Evolutionary conservation across 768 basidiomycete species (phyloP).

Genomic region (Polyporus arcularius): DNA sequence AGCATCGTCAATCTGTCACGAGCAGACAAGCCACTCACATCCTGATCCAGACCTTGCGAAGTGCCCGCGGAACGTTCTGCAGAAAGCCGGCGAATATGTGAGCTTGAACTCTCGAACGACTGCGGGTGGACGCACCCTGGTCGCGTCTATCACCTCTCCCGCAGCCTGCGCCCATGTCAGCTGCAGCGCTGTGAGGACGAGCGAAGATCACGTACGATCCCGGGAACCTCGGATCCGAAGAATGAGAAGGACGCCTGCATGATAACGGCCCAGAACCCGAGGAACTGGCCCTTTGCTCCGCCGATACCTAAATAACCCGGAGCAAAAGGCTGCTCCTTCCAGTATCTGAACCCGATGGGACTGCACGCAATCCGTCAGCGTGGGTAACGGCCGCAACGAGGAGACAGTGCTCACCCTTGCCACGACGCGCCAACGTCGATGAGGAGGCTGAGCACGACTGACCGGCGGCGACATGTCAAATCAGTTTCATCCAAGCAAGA

Average conservation of each 20-base stretch:
- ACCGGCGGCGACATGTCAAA: conserved; percentile 28
- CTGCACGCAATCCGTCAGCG: conserved; percentile 4
- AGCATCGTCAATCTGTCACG: not conserved
- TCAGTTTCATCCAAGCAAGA: conserved; percentile 26
- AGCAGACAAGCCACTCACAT: conserved; percentile 18
- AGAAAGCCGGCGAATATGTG: not conserved
- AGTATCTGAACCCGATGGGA: conserved; percentile 21
- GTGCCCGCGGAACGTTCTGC: conserved; percentile 31
- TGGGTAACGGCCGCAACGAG: not conserved
- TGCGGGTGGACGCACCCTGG: conserved; percentile 16
- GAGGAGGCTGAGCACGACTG: conserved; percentile 22
- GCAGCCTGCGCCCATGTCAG: conserved; percentile 23
- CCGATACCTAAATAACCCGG: conserved; percentile 28
- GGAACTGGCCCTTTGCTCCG: conserved; percentile 37
- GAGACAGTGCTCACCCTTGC: conserved; percentile 6
- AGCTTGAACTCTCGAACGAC: not conserved
- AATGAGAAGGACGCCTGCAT: conserved; percentile 39
- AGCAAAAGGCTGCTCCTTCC: conserved; percentile 25
- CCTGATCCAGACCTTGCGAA: conserved; percentile 29
- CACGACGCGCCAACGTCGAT: conserved; percentile 27
- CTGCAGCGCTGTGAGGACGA: not conserved
- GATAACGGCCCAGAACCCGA: conserved; percentile 33
- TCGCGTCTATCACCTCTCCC: conserved; percentile 32
- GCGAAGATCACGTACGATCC: conserved; percentile 22
- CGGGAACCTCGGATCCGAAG: conserved; percentile 38